These are phyloP conservation scores for Microbotryomycetes sp. DNA, from an alignment of 1,284 basidiomycete genomes.

Conservation along the genomic window DNA sequence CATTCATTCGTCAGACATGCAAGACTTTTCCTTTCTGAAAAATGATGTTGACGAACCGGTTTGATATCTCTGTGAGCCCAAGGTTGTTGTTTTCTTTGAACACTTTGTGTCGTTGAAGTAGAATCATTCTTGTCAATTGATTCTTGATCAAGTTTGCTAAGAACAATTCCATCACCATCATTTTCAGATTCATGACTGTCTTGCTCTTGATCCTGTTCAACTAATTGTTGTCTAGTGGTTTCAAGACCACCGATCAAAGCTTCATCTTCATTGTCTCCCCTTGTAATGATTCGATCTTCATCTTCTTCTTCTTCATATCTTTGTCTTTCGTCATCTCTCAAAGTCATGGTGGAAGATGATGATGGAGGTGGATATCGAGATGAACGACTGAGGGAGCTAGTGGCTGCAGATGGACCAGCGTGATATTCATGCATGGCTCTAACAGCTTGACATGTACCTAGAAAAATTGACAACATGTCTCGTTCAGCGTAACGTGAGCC, in stretches of 20 bases:
- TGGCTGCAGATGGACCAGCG: slow-evolving; percentile 13
- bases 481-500: slow-evolving; percentile 77
- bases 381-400: not conserved
- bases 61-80: slow-evolving; percentile 97
- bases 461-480: slow-evolving; percentile 82
- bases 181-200: slow-evolving; percentile 2
- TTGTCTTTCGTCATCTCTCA: slow-evolving; percentile 22
- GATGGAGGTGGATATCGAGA: slow-evolving; percentile 33
- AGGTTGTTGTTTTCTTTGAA: slow-evolving; percentile 52
- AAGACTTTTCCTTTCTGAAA: not conserved
- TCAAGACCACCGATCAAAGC: slow-evolving; percentile 34
- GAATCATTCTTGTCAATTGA: not conserved
- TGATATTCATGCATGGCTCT: slow-evolving; percentile 86
- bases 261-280: slow-evolving; percentile 40
- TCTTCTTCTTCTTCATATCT: slow-evolving; percentile 39
- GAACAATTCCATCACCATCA: not conserved
- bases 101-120: slow-evolving; percentile 34
- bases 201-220: slow-evolving; percentile 12
- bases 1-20: not conserved
- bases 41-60: slow-evolving; percentile 48
- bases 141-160: not conserved
- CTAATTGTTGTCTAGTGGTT: slow-evolving; percentile 10
- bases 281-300: slow-evolving; percentile 29
- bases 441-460: slow-evolving; percentile 86
- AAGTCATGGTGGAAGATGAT: slow-evolving; percentile 20